Evolutionary conservation across 2,329 filamentous ascomycete genomes (phyloP), one percentile per base, ranked within the genome.

Genomic region (Cucurbitaria berberidis): DNA sequence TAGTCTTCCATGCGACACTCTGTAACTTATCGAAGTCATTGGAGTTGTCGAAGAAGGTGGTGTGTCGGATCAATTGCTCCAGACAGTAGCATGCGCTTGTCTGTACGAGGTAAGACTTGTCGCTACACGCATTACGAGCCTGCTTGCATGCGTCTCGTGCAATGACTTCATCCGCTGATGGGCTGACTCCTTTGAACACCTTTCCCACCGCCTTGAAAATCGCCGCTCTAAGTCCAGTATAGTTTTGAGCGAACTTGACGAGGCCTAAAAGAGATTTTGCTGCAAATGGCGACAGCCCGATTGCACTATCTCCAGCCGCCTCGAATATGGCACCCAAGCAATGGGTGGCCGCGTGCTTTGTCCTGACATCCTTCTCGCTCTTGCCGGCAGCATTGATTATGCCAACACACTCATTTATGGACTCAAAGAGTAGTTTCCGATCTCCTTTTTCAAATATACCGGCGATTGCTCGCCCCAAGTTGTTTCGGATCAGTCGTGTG

Each of bases 101-200:
- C 71, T 96, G 86, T 7, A 93, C 92, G 29, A 96, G 82, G 2
- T 86, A 82, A 3, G 91, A 90, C 75, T 95, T 98, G 74, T 99
- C 96, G 54, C 82, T 82, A 24, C 89, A 89, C 63, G 89, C 84
- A 74, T 83, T 91, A 58, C 95, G 87, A 22, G 87, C 89, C 72
- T 93, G 90, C 75, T 97, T 99, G 91, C 92, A 98, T 15, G 96
- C 85, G 72, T 97, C 93, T 68, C 92, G 86, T n/a, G 90, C 90
- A 32, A 93, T 82, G 48, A 80, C 81, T 74, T 99, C 95, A 64
- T 99, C 95, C 66, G 93, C 82, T 55, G 90, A 91, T 5, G 82
- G 81, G 49, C 85, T 84, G 24, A 97, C 85, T 74, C 93, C 93
- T 53, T 82, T 83, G 22, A 88, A 82, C 35, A 97, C 84, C 77